These are phyloP conservation scores for Globomyces pollinis-pini DNA, from an alignment of 192 early-diverging fungal species.

Conservation along the genomic window DNA sequence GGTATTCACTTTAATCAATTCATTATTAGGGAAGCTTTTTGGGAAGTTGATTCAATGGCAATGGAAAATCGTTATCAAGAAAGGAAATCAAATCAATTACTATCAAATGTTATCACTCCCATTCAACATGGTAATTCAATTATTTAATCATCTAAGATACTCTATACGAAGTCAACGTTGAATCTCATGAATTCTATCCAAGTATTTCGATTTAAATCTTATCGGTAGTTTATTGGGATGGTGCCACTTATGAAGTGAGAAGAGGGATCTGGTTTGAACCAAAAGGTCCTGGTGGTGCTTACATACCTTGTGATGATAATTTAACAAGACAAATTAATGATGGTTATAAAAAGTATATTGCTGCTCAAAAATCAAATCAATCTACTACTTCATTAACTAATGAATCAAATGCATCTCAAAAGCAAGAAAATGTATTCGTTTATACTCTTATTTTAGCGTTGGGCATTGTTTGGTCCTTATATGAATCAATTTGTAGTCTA, in stretches of 20 bases:
- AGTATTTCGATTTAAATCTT: conserved; percentile 7
- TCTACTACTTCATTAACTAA: not conserved
- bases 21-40: conserved; percentile 27
- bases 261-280: conserved; percentile 76
- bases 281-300: conserved; percentile 30
- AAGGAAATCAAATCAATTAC: conserved; percentile 29
- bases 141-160: conserved; percentile 71
- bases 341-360: conserved; percentile 55
- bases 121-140: conserved; percentile 14
- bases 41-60: conserved; percentile 29
- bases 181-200: conserved; percentile 58
- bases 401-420: not conserved
- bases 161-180: conserved; percentile 72
- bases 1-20: too few species aligned
- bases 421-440: not conserved
- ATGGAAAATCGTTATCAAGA: too few species aligned
- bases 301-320: conserved; percentile 75
- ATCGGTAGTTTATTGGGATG: conserved; percentile 69
- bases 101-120: not conserved
- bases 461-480: conserved; percentile 71
- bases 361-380: conserved; percentile 15
- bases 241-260: conserved; percentile 70
- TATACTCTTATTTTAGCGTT: conserved; percentile 29
- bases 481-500: conserved; percentile 69
- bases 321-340: conserved; percentile 71